Evolutionary conservation across 1,139 yeast species (phyloP), one percentile per base, ranked within the genome.

Genomic region (Yamadazyma oceani): DNA sequence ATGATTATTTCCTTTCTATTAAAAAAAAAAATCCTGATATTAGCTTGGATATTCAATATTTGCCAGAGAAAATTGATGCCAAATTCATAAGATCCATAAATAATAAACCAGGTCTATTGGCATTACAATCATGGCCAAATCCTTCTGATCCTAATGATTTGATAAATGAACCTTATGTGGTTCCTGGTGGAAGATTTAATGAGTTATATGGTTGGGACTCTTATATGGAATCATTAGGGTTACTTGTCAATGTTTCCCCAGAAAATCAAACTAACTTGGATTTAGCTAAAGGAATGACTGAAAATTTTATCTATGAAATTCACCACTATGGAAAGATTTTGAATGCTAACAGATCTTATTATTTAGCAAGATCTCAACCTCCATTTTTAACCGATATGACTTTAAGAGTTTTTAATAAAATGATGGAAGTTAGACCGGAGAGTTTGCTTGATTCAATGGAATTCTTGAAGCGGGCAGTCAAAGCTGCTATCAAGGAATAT

Each of bases 131-230:
- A 69, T 65, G 65, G 39, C 69, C 64, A 14, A 74, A 70, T 44
- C 70, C 73, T n/a, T 52, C 65, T 17, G 73, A 79, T 46, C 79
- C 82, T 2, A 37, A 40, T 1, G 70, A 75, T 15, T 59, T 86
- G 35, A 66, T 75, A 31, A 87, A 88, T 23, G 82, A 78, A 53
- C 96, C 96, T 0, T 92, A 90, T 58, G 86, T 88, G 16, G 98
- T 92, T 9, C 98, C 98, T 1, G 98, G 98, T 12, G 98, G 98
- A 15, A 70, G 98, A 45, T 92, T 92, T 62, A 94, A 94, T 61
- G 98, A 92, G 62, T 74, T 89, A 39, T 92, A 92, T 54, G 98
- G 98, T 7, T 92, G 98, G 98, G 98, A 92, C 60, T 88, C 97
- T 2, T 92, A 92, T 57, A 85, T 94, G 84, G 92, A 85, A 56